Evolutionary conservation across 306 rosid genomes (phyloP), one percentile per base, ranked within the genome.

Genomic region (Purshia tridentata): DNA sequence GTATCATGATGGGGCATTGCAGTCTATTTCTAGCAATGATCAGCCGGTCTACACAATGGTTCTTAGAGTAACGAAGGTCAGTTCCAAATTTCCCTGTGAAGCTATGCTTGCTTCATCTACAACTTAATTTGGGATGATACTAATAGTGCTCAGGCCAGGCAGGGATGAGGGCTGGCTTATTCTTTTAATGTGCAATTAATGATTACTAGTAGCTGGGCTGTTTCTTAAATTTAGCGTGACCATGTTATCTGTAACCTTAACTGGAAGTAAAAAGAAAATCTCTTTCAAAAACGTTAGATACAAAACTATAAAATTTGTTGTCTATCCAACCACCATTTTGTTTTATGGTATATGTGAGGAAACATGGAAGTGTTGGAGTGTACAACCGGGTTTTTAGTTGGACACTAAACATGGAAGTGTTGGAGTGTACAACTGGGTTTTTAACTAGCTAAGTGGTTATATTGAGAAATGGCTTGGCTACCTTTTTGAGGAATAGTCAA

Each of bases 1-100:
- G 59, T 86, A 83, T 86, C 92, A 91, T 68, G 90, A 87, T 66
- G 96, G 97, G 65, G 68, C 72, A 44, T 40, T 90, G 88, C 80
- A 88, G 77, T 81, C 93, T 62, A 57, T 87, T 74, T 78, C 91
- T 61, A 82, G 77, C 80, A 76, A 71, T 67, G 81, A 69, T 75
- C 89, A 83, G 81, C 81, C 90, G 37, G 98, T 88, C 76, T 76
- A 59, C 83, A 78, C 86, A 53, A 90, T 95, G 2, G 86, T 95
- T 82, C 99, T 95, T 84, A 86, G 87, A 82, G 77, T 95, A 72
- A 95, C 99, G 19, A 90, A 91, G 97, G 98, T 95, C 13, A 19
- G 81, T 65, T 69, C 67, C 57, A 51, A 72, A 73, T 39, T 78
- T 66, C 64, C 42, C 29, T 42, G 8, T 47, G 6, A 65, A 46